Evolutionary conservation across 257 asterid genomes (phyloP), one percentile per base, ranked within the genome.

Genomic region (Nicotiana tabacum): DNA sequence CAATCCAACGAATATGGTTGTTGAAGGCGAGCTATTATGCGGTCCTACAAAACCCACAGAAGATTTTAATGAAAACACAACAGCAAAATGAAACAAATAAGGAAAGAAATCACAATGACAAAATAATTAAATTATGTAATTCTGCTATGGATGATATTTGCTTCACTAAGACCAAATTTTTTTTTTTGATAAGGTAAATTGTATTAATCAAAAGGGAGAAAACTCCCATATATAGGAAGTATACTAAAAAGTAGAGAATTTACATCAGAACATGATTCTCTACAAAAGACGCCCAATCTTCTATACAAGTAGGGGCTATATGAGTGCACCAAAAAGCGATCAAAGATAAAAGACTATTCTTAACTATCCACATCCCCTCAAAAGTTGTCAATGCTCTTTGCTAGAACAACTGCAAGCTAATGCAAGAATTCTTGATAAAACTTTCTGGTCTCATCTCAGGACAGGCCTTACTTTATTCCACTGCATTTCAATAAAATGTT

Each of bases 1-100:
- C 99, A 96, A 88, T 96, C 99, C 86, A 96, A 84, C 2, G 99
- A 92, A 90, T 94, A 96, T 77, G 99, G 99, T 88, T 96, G 98
- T 86, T 96, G 98, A 86, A 96, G 98, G 58, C 98, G 99, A 86
- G 99, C 97, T 57, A 96, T 93, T 77, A 96, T 94, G 77, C 98
- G 94, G 82, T 96, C 99, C 99, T 95, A 87, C 18, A 84, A 83
- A 81, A 74, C 43, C 58, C 43, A 68, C 18, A 24, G 16, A 57
- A 69, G 29, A 84, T 18, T 15, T 48, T 35, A 27, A 48, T 48
- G 46, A 17, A 24, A 72, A 43, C 24, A 66, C 18, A 53, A 16
- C 13, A 32, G 29, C 56, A 66, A 6, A 48, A 15, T 80, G 61
- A 58, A 61, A 74, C 21, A 39, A 2, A 81, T 53, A 17, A 21